Conservation (phyloP, 345 rosid genomes). For the Bretschneidera sinensis region DNA sequence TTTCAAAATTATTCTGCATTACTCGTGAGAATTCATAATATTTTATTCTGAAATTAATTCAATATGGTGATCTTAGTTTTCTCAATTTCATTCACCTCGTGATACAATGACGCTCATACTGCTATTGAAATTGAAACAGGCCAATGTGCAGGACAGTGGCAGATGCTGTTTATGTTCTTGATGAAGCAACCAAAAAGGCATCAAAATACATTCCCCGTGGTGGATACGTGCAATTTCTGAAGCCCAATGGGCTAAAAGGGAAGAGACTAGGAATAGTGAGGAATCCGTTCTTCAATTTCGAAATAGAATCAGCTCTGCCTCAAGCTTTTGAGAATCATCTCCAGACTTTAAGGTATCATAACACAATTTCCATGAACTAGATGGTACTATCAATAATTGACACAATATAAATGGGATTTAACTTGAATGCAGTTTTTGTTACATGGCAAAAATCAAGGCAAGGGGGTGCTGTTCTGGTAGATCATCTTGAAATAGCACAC, state of each 20-base stretch:
- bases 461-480: conserved; percentile 44
- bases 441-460: too few relatives aligned
- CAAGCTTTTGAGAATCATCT: conserved; percentile 40
- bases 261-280: conserved; percentile 55
- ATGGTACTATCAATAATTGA: too few relatives aligned
- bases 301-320: neutral
- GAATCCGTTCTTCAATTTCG: conserved; percentile 23
- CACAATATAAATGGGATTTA: too few relatives aligned
- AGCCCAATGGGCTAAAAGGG: conserved; percentile 37
- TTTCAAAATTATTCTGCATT: too few relatives aligned
- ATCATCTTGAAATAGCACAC: conserved; percentile 40
- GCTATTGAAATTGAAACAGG: conserved; percentile 27
- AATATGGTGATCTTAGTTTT: too few relatives aligned
- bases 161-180: conserved; percentile 57
- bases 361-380: too few relatives aligned
- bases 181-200: conserved; percentile 42
- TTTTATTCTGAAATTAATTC: too few relatives aligned
- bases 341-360: conserved; percentile 40
- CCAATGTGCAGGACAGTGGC: conserved; percentile 58
- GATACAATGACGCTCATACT: too few relatives aligned
- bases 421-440: too few relatives aligned
- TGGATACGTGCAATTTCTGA: conserved; percentile 56
- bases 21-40: too few relatives aligned
- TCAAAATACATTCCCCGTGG: conserved; percentile 43
- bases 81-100: too few relatives aligned